These are phyloP conservation scores for Harrya chromipes DNA, from an alignment of 768 basidiomycete genomes.

Conservation along the genomic window DNA sequence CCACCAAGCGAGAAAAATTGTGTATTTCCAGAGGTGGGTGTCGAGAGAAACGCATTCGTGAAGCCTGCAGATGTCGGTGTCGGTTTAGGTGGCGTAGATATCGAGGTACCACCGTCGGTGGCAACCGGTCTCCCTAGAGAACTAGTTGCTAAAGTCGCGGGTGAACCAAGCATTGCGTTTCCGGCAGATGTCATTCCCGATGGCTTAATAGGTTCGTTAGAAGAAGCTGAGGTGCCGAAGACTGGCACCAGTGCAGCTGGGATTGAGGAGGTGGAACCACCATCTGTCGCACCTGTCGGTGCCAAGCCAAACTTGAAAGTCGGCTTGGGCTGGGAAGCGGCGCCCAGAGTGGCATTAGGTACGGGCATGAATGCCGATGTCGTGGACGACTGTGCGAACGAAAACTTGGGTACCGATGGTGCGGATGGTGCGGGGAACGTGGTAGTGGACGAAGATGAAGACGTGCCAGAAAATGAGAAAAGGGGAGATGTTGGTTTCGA, in stretches of 20 bases:
- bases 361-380: slow-evolving; percentile 3
- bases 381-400: slow-evolving; percentile 21
- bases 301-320: slow-evolving; percentile 21
- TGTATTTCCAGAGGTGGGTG: slow-evolving; percentile 11
- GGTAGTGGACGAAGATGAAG: slow-evolving; percentile 5
- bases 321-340: slow-evolving; percentile 20
- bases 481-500: slow-evolving; percentile 13
- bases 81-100: slow-evolving; percentile 18
- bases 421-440: slow-evolving; percentile 5
- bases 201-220: slow-evolving; percentile 25
- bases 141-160: slow-evolving; percentile 11
- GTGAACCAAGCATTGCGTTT: slow-evolving; percentile 13
- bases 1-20: slow-evolving; percentile 22
- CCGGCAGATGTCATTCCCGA: slow-evolving; percentile 15
- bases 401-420: slow-evolving; percentile 21
- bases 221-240: slow-evolving; percentile 13
- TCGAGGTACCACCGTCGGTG: slow-evolving; percentile 20
- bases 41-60: slow-evolving; percentile 13
- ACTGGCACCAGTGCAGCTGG: slow-evolving; percentile 19
- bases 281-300: slow-evolving; percentile 24
- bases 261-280: slow-evolving; percentile 10
- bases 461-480: slow-evolving; percentile 22
- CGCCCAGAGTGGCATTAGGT: slow-evolving; percentile 2
- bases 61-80: slow-evolving; percentile 12
- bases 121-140: slow-evolving; percentile 12